Base-by-base conservation (phyloP, 768 basidiomycete genomes). In the Candolleomyces eurysporus region DNA sequence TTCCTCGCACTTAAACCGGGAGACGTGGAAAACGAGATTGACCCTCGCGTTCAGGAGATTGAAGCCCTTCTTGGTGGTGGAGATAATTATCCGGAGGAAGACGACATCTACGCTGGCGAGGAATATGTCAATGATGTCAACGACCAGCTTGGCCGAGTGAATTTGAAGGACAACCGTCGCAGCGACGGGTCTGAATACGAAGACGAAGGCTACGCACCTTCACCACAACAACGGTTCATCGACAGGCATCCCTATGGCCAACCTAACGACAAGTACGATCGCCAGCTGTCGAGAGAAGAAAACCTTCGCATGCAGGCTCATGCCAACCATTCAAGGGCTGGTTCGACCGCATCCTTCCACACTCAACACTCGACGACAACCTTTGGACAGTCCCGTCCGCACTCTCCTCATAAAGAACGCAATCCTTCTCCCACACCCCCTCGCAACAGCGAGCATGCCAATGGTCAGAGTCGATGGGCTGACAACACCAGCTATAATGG, bases 1-100 rank as follows among this genome's bases (percentile, higher is more conserved):
- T 99, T 98, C 74, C 81, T 98, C 58, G 80, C 91, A 5, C 80
- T 90, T 17, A 91, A 91, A 68, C 87, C 92, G 1, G 97, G 97
- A 5, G 95, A 98, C 68, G 84, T 89, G 13, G 88, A 87, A 63
- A 86, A 85, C 58, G 83, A 86, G 49, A 79, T 84, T 40, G 84
- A 86, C 4, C 79, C 91, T 10, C 82, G 83, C 14, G 78, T 78
- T 21, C 77, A 79, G 58, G 84, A 87, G 69, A 80, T 91, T 50
- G 82, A 85, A 30, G 81, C 82, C 9, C 71, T 90, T 32, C 81
- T 81, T 64, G 69, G 59, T 13, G 67, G 75, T 60, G 71, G 69
- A 51, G 73, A 78, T 30, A 70, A 45, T 19, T 45, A 50, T 14
- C 13, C 48, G 14, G 58, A 62, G 4, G 61, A 48, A 17, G 58